Conservation (phyloP, 2,329 filamentous ascomycete species). For the Paraphaeosphaeria minitans region DNA sequence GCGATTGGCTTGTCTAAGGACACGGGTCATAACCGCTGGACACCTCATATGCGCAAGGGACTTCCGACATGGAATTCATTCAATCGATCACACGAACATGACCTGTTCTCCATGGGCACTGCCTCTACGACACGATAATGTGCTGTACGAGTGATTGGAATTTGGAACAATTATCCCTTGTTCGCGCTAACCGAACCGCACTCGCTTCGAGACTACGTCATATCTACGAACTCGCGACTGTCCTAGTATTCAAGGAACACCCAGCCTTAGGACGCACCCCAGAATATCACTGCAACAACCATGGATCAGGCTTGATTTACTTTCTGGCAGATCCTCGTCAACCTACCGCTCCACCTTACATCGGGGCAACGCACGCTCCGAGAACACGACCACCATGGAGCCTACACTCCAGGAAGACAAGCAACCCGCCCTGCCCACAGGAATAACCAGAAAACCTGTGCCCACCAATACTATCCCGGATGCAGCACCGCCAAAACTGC, state of each 20-base stretch:
- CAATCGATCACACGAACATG: not conserved
- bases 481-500: not conserved
- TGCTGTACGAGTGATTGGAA: not conserved
- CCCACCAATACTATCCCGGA: not conserved
- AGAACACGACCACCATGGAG: not conserved
- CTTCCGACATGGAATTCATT: not conserved
- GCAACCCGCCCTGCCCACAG: not conserved
- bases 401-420: not conserved
- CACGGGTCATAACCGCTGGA: not conserved
- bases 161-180: too few relatives aligned
- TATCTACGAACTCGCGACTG: not conserved
- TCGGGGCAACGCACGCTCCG: not conserved
- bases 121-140: not conserved
- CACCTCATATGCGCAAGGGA: not conserved
- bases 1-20: slow-evolving; percentile 3
- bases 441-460: slow-evolving; percentile 8
- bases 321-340: not conserved
- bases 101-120: not conserved
- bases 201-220: slow-evolving; percentile 8
- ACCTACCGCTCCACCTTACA: not conserved
- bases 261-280: not conserved
- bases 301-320: slow-evolving; percentile 1
- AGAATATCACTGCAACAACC: not conserved
- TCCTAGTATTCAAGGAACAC: not conserved
- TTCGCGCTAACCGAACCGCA: not conserved